Evolutionary conservation across 768 basidiomycete genomes (phyloP).

Genomic region (Tricholoma sp.): DNA sequence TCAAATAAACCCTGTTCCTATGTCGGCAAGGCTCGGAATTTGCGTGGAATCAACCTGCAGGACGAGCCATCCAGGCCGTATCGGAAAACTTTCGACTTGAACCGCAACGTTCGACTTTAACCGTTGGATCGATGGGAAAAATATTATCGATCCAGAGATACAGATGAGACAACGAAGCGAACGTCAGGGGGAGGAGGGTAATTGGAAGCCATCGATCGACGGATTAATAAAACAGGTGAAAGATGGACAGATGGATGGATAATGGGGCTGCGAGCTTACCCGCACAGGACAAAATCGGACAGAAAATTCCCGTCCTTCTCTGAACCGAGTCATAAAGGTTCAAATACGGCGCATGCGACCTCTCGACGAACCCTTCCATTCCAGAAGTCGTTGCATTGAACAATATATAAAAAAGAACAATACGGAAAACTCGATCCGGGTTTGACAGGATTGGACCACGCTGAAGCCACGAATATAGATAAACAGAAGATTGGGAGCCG

Average conservation of each 20-base stretch:
- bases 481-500: background rate
- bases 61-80: background rate
- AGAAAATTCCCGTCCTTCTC: background rate
- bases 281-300: background rate
- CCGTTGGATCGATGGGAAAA: background rate
- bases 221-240: background rate
- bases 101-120: background rate
- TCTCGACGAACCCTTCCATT: background rate
- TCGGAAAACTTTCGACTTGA: background rate
- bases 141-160: background rate
- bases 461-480: slow-evolving; percentile 1
- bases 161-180: background rate
- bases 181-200: background rate
- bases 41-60: background rate
- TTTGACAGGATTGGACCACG: background rate
- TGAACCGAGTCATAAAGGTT: background rate
- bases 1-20: background rate
- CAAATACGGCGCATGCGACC: background rate
- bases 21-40: background rate
- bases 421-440: background rate
- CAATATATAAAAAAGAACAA: background rate
- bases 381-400: background rate
- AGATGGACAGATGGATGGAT: background rate
- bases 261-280: background rate
- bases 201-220: background rate